phyloP scores from a whole-genome alignment of 225 moss, liverwort and hornwort genomes.

The Physcomitrellopsis africana region DNA sequence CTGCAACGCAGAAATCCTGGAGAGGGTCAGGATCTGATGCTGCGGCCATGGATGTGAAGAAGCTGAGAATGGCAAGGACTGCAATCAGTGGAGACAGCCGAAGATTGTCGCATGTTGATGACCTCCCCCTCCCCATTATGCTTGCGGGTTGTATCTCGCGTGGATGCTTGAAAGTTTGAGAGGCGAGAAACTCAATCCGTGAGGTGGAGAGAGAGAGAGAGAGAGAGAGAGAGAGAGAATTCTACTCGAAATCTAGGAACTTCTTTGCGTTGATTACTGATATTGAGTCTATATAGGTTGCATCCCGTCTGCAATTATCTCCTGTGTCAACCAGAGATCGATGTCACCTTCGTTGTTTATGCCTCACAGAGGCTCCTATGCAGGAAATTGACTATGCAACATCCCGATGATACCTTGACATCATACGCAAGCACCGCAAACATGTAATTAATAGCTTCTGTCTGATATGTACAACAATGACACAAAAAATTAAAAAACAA shows the following conservation, averaged over 20 bases:
- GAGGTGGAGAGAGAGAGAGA: too few species aligned
- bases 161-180: too few species aligned
- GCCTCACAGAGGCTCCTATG: background rate
- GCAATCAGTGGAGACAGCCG: background rate
- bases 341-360: background rate
- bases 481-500: too few species aligned
- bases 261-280: too few species aligned
- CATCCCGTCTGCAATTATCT: too few species aligned
- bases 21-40: conserved; percentile 49
- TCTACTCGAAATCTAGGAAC: too few species aligned
- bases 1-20: conserved; percentile 56
- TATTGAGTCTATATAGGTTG: too few species aligned
- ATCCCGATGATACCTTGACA: background rate
- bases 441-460: too few species aligned
- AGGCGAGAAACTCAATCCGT: background rate
- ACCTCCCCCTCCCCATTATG: background rate
- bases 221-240: too few species aligned
- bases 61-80: background rate
- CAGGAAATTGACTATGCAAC: conserved; percentile 6
- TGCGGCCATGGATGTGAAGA: background rate
- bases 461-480: too few species aligned
- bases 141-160: background rate
- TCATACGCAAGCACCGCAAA: too few species aligned
- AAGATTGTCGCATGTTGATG: background rate
- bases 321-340: background rate